Base-by-base conservation (phyloP, 768 basidiomycete genomes). In the Mycena crocata region DNA sequence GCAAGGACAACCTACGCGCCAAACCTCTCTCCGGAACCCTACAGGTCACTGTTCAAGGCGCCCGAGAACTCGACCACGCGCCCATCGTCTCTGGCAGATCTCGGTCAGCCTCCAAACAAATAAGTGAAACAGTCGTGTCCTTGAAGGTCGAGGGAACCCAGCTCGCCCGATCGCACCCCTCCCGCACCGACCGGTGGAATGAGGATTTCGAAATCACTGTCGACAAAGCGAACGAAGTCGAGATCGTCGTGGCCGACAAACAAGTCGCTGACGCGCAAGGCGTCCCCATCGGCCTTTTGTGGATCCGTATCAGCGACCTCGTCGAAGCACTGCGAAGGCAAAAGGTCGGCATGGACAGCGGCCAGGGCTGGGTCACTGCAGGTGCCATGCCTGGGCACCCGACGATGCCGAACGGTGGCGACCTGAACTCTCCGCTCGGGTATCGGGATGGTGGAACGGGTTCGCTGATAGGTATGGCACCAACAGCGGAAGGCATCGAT, bases 151-250 rank as follows among this genome's bases (percentile, higher is more conserved):
- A 99, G 82, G 96, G 97, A 24, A 95, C 94, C 23, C 93, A 96
- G 72, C 86, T 94, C 17, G 97, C 95, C 6, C 90, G 91, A 62
- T 96, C 96, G 0, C 95, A 97, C 76, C 93, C 95, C 10, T 91
- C 95, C 13, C 90, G 95, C 64, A 98, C 92, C 31, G 98, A 99
- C 79, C 90, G 93, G 48, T 99, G 98, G 98, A 94, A 95, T 76
- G 96, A 99, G 79, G 94, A 96, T 64, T 98, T 99, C 68, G 95
- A 97, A 78, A 94, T 99, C 64, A 85, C 91, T 0, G 93, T 99
- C 42, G 97, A 99, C 83, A 99, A 99, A 79, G 96, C 97, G 17
- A 98, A 97, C 76, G 98, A 99, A 84, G 93, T 98, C 52, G 98
- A 99, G 81, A 91, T 99, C 56, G 93, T 95, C 32, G 88, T 99